Conservation (phyloP, 2,329 filamentous ascomycete species). For the Pseudogymnoascus destructans region DNA sequence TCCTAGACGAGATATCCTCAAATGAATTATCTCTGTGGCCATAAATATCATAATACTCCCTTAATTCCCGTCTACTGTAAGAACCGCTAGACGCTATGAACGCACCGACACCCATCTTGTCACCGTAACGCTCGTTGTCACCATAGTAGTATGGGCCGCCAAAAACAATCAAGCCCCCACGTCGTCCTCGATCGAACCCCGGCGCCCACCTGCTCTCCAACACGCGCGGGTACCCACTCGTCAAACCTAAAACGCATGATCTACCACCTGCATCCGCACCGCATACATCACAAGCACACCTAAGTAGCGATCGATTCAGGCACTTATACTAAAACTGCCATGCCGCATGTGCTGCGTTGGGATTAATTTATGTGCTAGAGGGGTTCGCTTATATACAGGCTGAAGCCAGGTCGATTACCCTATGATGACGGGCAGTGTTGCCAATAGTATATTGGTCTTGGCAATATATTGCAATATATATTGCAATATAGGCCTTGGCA, state of each 20-base stretch:
- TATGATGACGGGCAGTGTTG: no score
- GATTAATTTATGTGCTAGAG: not conserved
- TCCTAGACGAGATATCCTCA: not conserved
- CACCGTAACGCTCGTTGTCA: not conserved
- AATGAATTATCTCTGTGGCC: not conserved
- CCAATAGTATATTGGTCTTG: no score
- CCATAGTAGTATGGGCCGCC: not conserved
- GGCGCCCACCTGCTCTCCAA: not conserved
- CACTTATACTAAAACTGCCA: not conserved
- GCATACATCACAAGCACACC: not conserved
- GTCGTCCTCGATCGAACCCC: not conserved
- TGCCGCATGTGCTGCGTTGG: not conserved
- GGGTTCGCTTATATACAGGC: constrained; percentile 4
- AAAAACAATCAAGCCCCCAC: not conserved
- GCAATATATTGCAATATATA: no score
- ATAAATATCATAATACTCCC: not conserved
- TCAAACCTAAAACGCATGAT: not conserved
- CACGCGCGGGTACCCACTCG: not conserved
- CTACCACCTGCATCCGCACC: not conserved
- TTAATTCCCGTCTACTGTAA: not conserved
- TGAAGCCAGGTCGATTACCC: not conserved
- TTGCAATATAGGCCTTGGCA: no score
- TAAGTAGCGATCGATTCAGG: not conserved
- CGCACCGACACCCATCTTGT: not conserved
- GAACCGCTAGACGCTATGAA: not conserved